Evolutionary conservation across 1,284 basidiomycete species (phyloP).

Genomic region (Microbotryum violaceum): DNA sequence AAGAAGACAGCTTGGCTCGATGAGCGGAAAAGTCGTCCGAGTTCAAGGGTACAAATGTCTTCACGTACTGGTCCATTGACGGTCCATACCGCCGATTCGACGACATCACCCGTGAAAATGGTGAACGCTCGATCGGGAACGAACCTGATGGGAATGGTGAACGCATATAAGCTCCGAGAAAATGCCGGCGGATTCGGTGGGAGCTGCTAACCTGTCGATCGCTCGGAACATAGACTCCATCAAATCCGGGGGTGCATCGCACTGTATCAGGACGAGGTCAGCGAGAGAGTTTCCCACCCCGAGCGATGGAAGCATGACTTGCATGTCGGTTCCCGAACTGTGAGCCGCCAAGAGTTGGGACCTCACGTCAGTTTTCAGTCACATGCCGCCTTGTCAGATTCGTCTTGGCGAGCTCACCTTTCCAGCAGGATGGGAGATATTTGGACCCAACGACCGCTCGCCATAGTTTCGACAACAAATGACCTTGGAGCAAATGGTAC

Average conservation of each 20-base stretch:
- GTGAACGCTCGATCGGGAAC: constrained; percentile 47
- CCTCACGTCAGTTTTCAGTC: constrained; percentile 34
- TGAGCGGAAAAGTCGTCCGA: background rate
- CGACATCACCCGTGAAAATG: constrained; percentile 57
- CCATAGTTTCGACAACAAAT: constrained; percentile 49
- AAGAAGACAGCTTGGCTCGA: background rate
- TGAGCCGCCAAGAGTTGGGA: constrained; percentile 38
- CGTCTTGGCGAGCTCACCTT: constrained; percentile 8
- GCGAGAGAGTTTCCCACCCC: background rate
- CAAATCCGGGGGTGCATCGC: constrained; percentile 37
- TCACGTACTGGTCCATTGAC: constrained; percentile 23
- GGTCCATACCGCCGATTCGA: constrained; percentile 47
- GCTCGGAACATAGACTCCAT: constrained; percentile 51
- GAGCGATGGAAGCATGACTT: background rate
- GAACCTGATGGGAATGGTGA: constrained; percentile 1
- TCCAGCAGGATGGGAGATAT: constrained; percentile 26
- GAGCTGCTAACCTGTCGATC: constrained; percentile 37
- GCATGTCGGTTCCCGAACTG: constrained; percentile 23
- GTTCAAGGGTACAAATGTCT: background rate
- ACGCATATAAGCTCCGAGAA: background rate
- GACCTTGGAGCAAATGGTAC: constrained; percentile 52
- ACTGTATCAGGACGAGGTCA: background rate
- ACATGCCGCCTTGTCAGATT: background rate
- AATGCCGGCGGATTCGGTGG: background rate
- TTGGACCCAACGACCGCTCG: constrained; percentile 9